A percentile compares a stretch with the other conserved stretches of the same genome.
These are phyloP conservation scores for Cladosporium sp. DNA, from an alignment of 2,329 filamentous ascomycete genomes.

Conservation along the genomic window DNA sequence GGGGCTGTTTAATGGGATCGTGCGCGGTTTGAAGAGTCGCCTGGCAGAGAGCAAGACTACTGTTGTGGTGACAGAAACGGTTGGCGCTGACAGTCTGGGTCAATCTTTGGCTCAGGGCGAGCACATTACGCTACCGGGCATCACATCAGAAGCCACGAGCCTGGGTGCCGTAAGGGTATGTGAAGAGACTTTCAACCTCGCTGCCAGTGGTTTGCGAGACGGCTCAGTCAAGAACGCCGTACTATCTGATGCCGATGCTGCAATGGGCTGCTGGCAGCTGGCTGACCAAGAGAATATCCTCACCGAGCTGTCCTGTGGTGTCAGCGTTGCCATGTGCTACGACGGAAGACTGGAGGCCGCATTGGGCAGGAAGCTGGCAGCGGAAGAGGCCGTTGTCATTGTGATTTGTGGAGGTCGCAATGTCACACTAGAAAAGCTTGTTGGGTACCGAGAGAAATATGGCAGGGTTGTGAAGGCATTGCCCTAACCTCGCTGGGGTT, in stretches of 20 bases:
- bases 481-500: too few species aligned
- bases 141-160: conserved; percentile 70
- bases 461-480: conserved; percentile 2
- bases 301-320: conserved; percentile 81
- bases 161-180: conserved; percentile 70
- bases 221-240: conserved; percentile 57
- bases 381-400: conserved; percentile 69
- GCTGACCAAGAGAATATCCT: conserved; percentile 76
- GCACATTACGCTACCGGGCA: conserved; percentile 59
- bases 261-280: conserved; percentile 68
- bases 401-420: conserved; percentile 71
- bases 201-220: conserved; percentile 32
- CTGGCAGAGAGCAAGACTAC: conserved; percentile 29
- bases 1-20: conserved; percentile 73
- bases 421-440: conserved; percentile 48
- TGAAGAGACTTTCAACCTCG: conserved; percentile 62
- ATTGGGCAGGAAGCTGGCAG: conserved; percentile 58
- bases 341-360: conserved; percentile 56
- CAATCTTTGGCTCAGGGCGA: conserved; percentile 52
- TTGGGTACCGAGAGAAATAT: conserved; percentile 43
- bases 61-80: conserved; percentile 71
- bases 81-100: conserved; percentile 65
- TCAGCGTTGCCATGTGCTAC: conserved; percentile 67
- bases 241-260: conserved; percentile 71
- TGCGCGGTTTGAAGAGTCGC: conserved; percentile 58